Conservation (phyloP, 2,329 filamentous ascomycete genomes). For the Pseudonectria foliicola region DNA sequence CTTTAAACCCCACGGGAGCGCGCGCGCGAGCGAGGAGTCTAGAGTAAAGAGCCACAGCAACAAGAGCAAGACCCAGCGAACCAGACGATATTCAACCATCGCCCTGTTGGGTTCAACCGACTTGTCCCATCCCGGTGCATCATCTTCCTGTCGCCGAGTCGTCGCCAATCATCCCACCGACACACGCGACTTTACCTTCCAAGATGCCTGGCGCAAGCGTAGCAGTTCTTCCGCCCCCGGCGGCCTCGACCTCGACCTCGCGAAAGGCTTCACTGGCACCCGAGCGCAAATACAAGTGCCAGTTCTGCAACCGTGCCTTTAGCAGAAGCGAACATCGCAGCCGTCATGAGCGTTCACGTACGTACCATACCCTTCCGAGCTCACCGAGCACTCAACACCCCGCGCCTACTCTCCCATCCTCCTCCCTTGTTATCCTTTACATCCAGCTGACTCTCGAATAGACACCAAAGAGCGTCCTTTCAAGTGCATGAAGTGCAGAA, state of each 20-base stretch:
- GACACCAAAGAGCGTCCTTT: conserved; percentile 98
- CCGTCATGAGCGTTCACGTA: conserved; percentile 96
- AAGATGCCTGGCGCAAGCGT: conserved; percentile 66
- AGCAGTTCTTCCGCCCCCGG: conserved; percentile 55
- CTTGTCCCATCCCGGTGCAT: conserved; percentile 19
- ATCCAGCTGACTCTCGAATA: conserved; percentile 34
- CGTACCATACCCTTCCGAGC: conserved; percentile 38
- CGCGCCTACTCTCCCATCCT: conserved; percentile 5
- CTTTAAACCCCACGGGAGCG: conserved; percentile 66
- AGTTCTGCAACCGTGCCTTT: conserved; percentile 96
- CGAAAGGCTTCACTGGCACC: conserved; percentile 72
- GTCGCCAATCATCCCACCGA: conserved; percentile 15
- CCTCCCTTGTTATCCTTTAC: conserved; percentile 1
- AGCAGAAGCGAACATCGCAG: conserved; percentile 95
- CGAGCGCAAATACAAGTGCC: conserved; percentile 99
- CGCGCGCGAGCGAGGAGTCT: conserved; percentile 51
- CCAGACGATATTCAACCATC: conserved; percentile 54
- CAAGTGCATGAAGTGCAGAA: conserved; percentile 96
- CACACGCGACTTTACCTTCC: conserved; percentile 30
- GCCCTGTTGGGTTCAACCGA: conserved; percentile 32
- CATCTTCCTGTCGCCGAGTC: conserved; percentile 18
- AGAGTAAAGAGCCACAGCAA: conserved; percentile 32
- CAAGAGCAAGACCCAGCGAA: conserved; percentile 19
- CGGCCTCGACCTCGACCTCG: conserved; percentile 61
- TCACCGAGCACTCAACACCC: conserved; percentile 6